Evolutionary conservation across 2,329 filamentous ascomycete species (phyloP).

Genomic region (Corynespora cassiicola): DNA sequence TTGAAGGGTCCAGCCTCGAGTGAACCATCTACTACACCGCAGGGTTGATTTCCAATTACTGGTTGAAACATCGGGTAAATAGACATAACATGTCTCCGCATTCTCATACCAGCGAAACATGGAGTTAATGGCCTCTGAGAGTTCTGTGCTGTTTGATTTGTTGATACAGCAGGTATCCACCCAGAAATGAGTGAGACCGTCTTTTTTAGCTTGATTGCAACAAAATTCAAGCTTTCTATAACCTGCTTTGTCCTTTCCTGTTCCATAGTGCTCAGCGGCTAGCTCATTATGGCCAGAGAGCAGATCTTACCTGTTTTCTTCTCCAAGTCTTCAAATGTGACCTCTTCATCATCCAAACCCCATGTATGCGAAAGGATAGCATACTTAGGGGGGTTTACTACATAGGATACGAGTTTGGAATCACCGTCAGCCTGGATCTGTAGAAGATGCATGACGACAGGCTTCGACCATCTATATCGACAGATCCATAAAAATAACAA

Average conservation of each 20-base stretch:
- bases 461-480: too few relatives aligned
- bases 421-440: too few relatives aligned
- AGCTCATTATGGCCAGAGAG: too few relatives aligned
- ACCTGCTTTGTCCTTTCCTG: slow-evolving; percentile 1
- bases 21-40: slow-evolving; percentile 1
- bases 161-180: slow-evolving; percentile 2
- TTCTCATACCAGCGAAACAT: slow-evolving; percentile 5
- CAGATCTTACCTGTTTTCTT: too few relatives aligned
- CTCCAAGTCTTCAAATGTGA: too few relatives aligned
- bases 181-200: slow-evolving; percentile 1
- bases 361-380: too few relatives aligned
- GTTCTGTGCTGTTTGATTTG: slow-evolving; percentile 2
- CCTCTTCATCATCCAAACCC: too few relatives aligned
- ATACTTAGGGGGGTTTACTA: too few relatives aligned
- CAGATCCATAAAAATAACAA: too few relatives aligned
- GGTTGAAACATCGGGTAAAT: slow-evolving; percentile 3
- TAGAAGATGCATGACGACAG: too few relatives aligned
- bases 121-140: slow-evolving; percentile 3
- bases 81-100: slow-evolving; percentile 2
- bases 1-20: slow-evolving; percentile 5
- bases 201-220: slow-evolving; percentile 4
- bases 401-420: too few relatives aligned
- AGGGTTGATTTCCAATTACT: neutral
- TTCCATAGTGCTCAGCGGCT: slow-evolving; percentile 5
- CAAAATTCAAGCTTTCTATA: slow-evolving; percentile 6